Evolutionary conservation across 129 eudicot species (phyloP).

Genomic region (Chrysanthemum lavandulifolium): DNA sequence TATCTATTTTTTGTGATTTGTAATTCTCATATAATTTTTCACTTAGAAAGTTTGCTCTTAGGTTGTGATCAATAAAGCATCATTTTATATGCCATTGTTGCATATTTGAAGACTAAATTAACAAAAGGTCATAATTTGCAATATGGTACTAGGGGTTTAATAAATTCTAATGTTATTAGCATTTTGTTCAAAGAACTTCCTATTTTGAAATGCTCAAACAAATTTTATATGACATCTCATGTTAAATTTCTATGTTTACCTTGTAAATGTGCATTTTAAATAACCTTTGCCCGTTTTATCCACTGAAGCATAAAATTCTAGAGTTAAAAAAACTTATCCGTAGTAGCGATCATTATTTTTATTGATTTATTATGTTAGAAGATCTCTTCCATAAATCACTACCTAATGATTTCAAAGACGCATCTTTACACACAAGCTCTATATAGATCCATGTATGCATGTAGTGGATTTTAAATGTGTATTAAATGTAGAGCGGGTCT

Average conservation of each 20-base stretch:
- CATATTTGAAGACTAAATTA: not conserved
- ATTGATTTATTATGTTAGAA: no score
- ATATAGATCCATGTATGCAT: no score
- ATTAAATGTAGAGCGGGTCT: no score
- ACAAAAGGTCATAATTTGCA: not conserved
- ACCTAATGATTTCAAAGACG: no score
- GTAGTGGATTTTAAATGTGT: no score
- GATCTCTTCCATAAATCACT: no score
- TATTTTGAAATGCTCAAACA: not conserved
- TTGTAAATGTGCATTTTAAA: not conserved
- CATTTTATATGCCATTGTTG: not conserved
- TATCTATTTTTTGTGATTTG: not conserved
- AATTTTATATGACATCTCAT: not conserved
- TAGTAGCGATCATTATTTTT: no score
- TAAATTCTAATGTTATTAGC: not conserved
- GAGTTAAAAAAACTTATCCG: not conserved
- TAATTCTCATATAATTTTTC: no score
- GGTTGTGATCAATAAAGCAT: not conserved
- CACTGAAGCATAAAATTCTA: not conserved
- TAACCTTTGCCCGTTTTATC: not conserved
- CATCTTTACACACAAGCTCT: no score
- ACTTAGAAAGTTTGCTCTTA: not conserved
- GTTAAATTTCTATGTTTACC: not conserved
- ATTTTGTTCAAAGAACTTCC: no score
- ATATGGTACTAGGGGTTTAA: not conserved